Conservation (phyloP, 371 early-diverging fungal genomes). For the Mucor racemosus region DNA sequence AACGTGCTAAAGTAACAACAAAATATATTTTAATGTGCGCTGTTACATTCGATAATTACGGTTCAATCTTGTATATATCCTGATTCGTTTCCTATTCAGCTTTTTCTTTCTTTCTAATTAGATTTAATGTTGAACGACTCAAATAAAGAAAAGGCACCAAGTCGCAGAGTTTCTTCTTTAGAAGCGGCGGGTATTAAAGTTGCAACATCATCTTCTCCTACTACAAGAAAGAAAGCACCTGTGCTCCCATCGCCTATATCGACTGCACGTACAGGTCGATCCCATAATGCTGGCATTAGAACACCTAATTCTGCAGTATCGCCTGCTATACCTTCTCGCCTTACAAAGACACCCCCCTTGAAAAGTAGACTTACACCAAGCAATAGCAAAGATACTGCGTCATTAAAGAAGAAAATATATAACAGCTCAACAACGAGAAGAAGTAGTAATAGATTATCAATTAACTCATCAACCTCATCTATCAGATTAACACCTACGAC, state of each 20-base stretch:
- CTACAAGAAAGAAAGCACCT: background rate
- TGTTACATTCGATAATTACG: too few species aligned
- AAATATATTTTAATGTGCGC: too few species aligned
- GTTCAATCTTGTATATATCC: too few species aligned
- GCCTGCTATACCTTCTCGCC: background rate
- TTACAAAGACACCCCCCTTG: background rate
- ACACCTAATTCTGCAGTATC: conserved; percentile 1
- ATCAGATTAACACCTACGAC: background rate
- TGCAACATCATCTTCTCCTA: background rate
- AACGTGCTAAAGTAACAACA: too few species aligned
- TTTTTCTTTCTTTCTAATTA: too few species aligned
- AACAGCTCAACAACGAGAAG: background rate
- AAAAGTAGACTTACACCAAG: background rate
- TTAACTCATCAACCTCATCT: background rate
- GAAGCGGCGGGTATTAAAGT: background rate
- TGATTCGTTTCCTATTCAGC: too few species aligned
- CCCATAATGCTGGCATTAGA: background rate
- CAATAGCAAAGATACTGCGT: background rate
- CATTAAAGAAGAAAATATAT: background rate
- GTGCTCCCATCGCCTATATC: background rate
- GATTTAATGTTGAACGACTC: background rate
- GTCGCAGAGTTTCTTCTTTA: background rate
- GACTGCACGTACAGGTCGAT: conserved; percentile 1
- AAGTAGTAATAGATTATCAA: background rate
- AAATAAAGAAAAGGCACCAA: background rate